A percentile compares a stretch with the other conserved stretches of the same genome.
Evolutionary conservation across 169 alveolate genomes (phyloP).

Genomic region (Theileria orientalis): DNA sequence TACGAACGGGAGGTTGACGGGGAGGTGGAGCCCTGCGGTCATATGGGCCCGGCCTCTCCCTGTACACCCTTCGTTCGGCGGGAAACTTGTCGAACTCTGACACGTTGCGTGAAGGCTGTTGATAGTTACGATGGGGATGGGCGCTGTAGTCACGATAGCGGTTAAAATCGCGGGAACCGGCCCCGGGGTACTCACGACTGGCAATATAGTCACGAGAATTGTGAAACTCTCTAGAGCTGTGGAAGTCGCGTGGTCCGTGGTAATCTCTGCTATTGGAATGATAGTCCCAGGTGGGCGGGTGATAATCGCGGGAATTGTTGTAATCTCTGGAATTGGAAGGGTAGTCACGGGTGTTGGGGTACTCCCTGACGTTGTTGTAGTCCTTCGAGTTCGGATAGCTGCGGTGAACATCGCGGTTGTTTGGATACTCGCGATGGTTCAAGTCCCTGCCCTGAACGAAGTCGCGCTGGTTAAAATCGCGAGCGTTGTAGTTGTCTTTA

Average conservation of each 20-base stretch:
- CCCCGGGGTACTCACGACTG: neutral
- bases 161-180: neutral
- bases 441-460: neutral
- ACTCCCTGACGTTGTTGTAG: neutral
- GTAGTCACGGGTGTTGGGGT: neutral
- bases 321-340: constrained; percentile 3
- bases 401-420: neutral
- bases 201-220: neutral
- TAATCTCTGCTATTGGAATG: constrained; percentile 1
- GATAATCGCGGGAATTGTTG: constrained; percentile 3
- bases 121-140: neutral
- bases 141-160: neutral
- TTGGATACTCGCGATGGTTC: neutral
- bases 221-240: neutral
- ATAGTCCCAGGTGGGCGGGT: neutral
- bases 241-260: neutral
- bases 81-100: neutral
- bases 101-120: neutral
- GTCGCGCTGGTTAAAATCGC: neutral
- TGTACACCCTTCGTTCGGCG: neutral
- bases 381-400: neutral
- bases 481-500: neutral
- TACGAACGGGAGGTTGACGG: constrained; percentile 13
- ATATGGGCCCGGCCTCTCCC: constrained; percentile 54
- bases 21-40: constrained; percentile 37